These are phyloP conservation scores for Uromyces viciae-fabae DNA, from an alignment of 1,284 basidiomycete species.

Conservation along the genomic window DNA sequence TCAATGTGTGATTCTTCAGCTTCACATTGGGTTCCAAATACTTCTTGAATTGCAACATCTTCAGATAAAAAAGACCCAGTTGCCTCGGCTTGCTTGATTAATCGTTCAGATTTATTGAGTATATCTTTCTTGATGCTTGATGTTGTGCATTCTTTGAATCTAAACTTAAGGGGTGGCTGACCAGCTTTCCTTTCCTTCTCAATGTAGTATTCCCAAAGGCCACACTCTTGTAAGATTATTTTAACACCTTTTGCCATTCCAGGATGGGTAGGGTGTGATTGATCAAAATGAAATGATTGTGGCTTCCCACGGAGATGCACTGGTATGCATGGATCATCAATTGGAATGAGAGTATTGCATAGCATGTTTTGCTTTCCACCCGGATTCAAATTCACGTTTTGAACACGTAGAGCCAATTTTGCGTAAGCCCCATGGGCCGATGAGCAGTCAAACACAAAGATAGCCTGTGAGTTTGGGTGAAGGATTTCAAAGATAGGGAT, in stretches of 20 bases:
- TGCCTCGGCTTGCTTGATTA: constrained; percentile 9
- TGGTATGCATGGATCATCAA: neutral
- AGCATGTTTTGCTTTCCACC: constrained; percentile 1
- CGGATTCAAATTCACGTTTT: neutral
- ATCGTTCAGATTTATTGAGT: neutral
- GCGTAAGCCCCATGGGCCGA: neutral
- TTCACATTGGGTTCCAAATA: neutral
- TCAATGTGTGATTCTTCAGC: neutral
- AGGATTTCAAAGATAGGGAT: neutral
- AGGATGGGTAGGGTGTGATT: neutral
- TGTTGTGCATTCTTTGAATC: neutral
- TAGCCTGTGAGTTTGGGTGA: neutral
- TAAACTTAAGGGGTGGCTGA: neutral
- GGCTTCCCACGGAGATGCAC: neutral
- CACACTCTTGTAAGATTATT: neutral
- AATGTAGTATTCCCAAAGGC: neutral
- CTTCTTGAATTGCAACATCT: neutral
- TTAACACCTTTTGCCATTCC: constrained; percentile 7
- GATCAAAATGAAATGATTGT: neutral
- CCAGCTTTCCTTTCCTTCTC: too few relatives aligned
- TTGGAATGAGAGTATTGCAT: neutral
- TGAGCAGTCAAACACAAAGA: neutral
- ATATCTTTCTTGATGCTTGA: neutral
- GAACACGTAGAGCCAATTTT: neutral
- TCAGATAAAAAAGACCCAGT: neutral